Evolutionary conservation across 441 rosid species (phyloP), one percentile per base, ranked within the genome.

Genomic region (Manihot esculenta): DNA sequence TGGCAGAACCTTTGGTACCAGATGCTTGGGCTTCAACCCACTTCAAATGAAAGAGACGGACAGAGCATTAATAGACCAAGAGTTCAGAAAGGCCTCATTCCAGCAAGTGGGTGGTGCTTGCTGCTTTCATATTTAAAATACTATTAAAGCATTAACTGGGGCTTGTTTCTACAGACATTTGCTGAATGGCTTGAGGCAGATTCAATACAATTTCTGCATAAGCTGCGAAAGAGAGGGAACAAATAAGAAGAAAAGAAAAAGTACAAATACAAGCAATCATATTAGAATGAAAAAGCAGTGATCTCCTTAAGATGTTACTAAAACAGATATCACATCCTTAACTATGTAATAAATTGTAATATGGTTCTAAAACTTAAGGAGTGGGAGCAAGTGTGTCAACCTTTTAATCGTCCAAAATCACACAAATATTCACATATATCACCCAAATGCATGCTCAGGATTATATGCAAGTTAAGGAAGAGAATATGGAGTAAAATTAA

Each of bases 131-230:
- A 7, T 33, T 7, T 6, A 7, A 9, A 57, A 48, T 41, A 3
- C 42, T 38, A 38, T 7, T 55, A 13, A n/a, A 27, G 21, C 44
- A 55, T 79, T 74, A 86, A 68, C 56, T 66, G 20, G 83, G 64
- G 49, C 75, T 76, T 64, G 78, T 70, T 61, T 72, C 80, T 75
- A 80, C 83, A 76, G 70, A 82, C 66, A 81, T 71, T 84, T 86
- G 88, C 64, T 84, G 88, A 69, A 88, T 71, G 60, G 91, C 89
- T 83, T 68, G 87, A 12, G 85, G 83, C 74, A 93, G 82, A 76
- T 86, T 95, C 80, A 85, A 69, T 61, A 95, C 92, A 35, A 95
- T 85, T 86, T 95, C 98, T 59, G 98, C 99, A 79, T 83, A 91
- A 42, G 97, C 96, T 93, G 93, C 8, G 62, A 72, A 21, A 64